Conservation (phyloP, 2,329 filamentous ascomycete genomes). For the Aspergillus felis region DNA sequence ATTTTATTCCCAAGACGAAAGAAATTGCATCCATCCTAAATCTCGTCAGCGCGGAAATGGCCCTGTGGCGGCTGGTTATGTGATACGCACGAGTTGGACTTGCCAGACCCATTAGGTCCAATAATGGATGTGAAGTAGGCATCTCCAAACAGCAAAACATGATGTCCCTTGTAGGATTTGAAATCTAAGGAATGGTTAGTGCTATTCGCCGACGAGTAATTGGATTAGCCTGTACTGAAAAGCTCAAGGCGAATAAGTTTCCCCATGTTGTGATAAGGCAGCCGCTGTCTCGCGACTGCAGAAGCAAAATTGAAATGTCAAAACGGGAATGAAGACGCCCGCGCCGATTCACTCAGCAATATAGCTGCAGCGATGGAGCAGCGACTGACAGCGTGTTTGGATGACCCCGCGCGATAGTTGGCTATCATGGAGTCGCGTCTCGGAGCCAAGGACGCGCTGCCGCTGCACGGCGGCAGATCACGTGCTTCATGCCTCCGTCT, state of each 20-base stretch:
- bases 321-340: neutral
- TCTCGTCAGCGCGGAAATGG: constrained; percentile 18
- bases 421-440: constrained; percentile 16
- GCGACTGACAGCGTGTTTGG: constrained; percentile 11
- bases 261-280: constrained; percentile 64
- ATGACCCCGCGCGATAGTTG: constrained; percentile 17
- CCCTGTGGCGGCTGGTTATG: neutral
- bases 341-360: neutral
- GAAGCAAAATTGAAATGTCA: constrained; percentile 9
- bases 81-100: constrained; percentile 82
- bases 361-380: neutral
- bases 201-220: constrained; percentile 7
- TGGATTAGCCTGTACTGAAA: constrained; percentile 62
- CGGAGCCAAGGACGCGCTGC: constrained; percentile 23
- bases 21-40: constrained; percentile 96
- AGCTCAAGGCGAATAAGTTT: constrained; percentile 94
- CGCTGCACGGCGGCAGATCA: constrained; percentile 8
- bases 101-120: constrained; percentile 97
- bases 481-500: neutral
- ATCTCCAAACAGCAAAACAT: constrained; percentile 90
- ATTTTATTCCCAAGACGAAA: constrained; percentile 97
- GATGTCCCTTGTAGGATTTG: constrained; percentile 98
- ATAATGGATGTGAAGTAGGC: constrained; percentile 99
- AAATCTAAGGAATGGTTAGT: constrained; percentile 64
- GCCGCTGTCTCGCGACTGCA: constrained; percentile 23